Conservation (phyloP, 164 flowering plant species). For the Nymphaea colorata region DNA sequence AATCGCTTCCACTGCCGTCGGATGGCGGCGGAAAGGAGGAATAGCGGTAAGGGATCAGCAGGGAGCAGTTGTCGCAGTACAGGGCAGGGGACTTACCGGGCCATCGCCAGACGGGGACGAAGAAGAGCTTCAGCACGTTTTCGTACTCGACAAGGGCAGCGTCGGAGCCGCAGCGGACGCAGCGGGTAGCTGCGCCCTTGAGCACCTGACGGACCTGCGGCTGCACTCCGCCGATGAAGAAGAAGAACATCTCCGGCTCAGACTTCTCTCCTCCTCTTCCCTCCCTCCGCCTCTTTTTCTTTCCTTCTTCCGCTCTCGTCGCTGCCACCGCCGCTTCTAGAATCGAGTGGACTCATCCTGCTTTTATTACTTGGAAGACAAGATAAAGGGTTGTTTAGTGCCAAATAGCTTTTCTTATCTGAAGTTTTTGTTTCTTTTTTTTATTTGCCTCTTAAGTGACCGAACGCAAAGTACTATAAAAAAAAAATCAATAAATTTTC, state of each 20-base stretch:
- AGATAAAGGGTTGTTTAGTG: too few species aligned
- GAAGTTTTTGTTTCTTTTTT: too few species aligned
- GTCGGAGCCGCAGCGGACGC: constrained; percentile 61
- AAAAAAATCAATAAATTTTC: too few species aligned
- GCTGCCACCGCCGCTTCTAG: too few species aligned
- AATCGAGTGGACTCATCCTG: too few species aligned
- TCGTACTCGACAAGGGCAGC: constrained; percentile 88
- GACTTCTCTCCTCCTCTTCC: not conserved
- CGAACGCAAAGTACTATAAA: too few species aligned
- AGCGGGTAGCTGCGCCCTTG: constrained; percentile 45
- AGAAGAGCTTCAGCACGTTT: constrained; percentile 67
- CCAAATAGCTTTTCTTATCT: too few species aligned
- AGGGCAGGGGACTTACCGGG: constrained; percentile 55
- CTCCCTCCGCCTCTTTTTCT: not conserved
- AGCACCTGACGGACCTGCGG: constrained; percentile 66
- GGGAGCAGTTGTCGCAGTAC: constrained; percentile 47
- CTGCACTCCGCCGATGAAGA: constrained; percentile 75
- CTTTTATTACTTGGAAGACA: too few species aligned
- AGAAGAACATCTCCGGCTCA: constrained; percentile 50
- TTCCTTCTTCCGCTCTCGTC: too few species aligned
- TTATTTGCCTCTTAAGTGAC: too few species aligned
- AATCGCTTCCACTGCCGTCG: not conserved
- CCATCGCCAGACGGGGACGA: constrained; percentile 83
- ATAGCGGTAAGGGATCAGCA: constrained; percentile 35
- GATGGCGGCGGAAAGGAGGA: constrained; percentile 15